phyloP scores from a whole-genome alignment of 2,329 filamentous ascomycete genomes.

The Ophiobolus disseminans region DNA sequence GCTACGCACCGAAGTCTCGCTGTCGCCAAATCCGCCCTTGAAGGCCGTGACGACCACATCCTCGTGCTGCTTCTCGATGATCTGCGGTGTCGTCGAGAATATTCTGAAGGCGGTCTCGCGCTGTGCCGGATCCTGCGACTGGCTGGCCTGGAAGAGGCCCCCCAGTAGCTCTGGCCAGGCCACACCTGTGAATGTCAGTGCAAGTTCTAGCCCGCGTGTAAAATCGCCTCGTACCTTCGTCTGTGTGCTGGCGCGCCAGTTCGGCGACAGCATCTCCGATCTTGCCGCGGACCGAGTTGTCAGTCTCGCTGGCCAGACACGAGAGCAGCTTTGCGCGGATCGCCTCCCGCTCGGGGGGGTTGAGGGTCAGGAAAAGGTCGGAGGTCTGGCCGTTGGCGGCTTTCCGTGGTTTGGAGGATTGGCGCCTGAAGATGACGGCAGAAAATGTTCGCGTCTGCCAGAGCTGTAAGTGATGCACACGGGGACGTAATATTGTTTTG shows the following conservation, averaged over 20 bases:
- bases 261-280: slow-evolving; percentile 98
- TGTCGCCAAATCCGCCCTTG: slow-evolving; percentile 89
- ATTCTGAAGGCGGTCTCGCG: slow-evolving; percentile 94
- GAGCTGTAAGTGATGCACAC: slow-evolving; percentile 8
- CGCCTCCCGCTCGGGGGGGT: slow-evolving; percentile 73
- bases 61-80: slow-evolving; percentile 96
- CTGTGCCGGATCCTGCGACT: slow-evolving; percentile 80
- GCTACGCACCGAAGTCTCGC: slow-evolving; percentile 71
- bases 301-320: slow-evolving; percentile 74
- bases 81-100: slow-evolving; percentile 90
- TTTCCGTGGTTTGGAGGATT: slow-evolving; percentile 87
- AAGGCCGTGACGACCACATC: slow-evolving; percentile 89
- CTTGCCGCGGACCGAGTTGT: slow-evolving; percentile 84
- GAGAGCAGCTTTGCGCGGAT: slow-evolving; percentile 87
- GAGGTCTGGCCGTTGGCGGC: slow-evolving; percentile 70
- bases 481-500: background rate
- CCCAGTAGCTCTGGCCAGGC: slow-evolving; percentile 89
- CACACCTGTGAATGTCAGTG: slow-evolving; percentile 63
- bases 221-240: slow-evolving; percentile 71
- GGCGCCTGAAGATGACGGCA: slow-evolving; percentile 91
- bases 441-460: slow-evolving; percentile 84
- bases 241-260: slow-evolving; percentile 91
- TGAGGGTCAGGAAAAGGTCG: slow-evolving; percentile 85
- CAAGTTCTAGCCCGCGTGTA: background rate
- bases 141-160: slow-evolving; percentile 87